Evolutionary conservation across 2,329 filamentous ascomycete genomes (phyloP), one percentile per base, ranked within the genome.

Genomic region (Pseudogymnoascus sp.): DNA sequence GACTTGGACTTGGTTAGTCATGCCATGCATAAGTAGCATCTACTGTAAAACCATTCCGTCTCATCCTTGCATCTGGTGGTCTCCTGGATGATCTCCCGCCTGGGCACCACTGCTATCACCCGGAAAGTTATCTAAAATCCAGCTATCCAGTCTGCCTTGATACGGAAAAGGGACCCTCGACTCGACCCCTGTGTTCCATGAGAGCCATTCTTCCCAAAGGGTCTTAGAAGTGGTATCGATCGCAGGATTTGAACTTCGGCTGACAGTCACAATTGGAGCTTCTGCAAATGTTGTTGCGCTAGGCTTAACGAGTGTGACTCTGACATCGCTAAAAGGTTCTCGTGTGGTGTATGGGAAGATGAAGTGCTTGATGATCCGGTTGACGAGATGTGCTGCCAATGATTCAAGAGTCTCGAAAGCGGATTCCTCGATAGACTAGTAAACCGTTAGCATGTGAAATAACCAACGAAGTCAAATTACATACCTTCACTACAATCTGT

Each of bases 251-350:
- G 66, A 65, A 55, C 68, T 65, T n/a, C 69, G 35, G 5, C 72
- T 68, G 58, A 87, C 78, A 72, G 91, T 87, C 5, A 92, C 84
- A 4, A 81, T 79, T 0, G 89, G 87, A 10, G 85, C 86, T 66
- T 91, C 88, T 1, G 89, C 89, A 68, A 88, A 83, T 0, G 85
- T 82, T 19, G 92, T 86, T 0, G 89, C 89, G 11, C 87, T 84
- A 2, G 89, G 89, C 75, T 92, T 92, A 73, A 86, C 85, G 60
- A 92, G 75, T 23, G 78, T 77, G 38, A 92, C 79, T 64, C 78
- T 81, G 60, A 92, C 76, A 63, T 78, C 78, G 74, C 81, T 81
- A 12, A 76, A 76, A 21, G 77, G 70, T 43, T 78, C 73, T 38
- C 71, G 71, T 65, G n/a, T 70, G 68, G 62, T 69, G 69, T 31